Evolutionary conservation across 208 protist species (phyloP).

Genomic region (Acanthamoeba culbertsoni): DNA sequence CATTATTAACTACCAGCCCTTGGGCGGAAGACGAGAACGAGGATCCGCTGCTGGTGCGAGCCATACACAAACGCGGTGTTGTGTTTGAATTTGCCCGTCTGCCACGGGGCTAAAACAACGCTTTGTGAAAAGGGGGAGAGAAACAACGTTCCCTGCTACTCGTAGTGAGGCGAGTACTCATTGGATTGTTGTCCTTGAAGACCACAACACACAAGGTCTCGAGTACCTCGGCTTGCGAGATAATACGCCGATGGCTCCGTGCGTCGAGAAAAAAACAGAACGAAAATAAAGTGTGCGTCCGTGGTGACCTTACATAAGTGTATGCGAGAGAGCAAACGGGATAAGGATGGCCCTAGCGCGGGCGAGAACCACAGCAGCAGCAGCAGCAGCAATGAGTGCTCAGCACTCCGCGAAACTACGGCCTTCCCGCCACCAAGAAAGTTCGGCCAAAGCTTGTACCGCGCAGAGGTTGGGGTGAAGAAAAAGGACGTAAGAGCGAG

Average conservation of each 20-base stretch:
- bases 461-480: not conserved
- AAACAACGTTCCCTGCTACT: too few relatives aligned
- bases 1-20: too few relatives aligned
- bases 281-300: too few relatives aligned
- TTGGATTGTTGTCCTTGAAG: not conserved
- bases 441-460: constrained; percentile 4
- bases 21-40: not conserved
- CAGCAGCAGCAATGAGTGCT: too few relatives aligned
- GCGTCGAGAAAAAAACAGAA: too few relatives aligned
- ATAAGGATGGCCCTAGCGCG: too few relatives aligned
- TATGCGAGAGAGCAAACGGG: too few relatives aligned
- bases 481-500: not conserved
- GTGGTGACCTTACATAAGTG: too few relatives aligned
- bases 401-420: not conserved
- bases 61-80: not conserved
- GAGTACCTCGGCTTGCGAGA: not conserved
- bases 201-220: not conserved
- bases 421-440: not conserved
- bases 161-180: too few relatives aligned
- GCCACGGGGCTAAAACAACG: not conserved
- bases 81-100: not conserved
- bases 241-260: too few relatives aligned
- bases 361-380: too few relatives aligned
- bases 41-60: not conserved
- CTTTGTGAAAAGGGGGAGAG: too few relatives aligned